Evolutionary conservation across 768 basidiomycete genomes (phyloP).

Genomic region (Trametes coccinea): DNA sequence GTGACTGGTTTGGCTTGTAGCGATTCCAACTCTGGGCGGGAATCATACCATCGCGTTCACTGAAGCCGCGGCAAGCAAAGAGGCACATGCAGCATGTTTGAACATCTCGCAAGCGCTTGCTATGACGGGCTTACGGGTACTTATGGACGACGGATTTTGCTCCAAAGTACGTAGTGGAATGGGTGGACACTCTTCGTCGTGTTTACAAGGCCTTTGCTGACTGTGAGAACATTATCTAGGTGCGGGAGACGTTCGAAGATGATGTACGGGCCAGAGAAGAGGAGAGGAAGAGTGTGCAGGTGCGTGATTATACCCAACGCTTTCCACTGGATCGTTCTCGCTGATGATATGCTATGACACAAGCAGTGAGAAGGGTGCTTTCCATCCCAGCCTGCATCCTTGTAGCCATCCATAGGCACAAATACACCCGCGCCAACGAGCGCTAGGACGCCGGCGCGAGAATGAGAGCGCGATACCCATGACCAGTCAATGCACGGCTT

Average conservation of each 20-base stretch:
- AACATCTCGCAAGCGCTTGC: slow-evolving; percentile 73
- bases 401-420: neutral
- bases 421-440: neutral
- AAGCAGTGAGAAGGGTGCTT: neutral
- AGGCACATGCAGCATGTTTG: slow-evolving; percentile 67
- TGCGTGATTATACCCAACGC: neutral
- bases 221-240: slow-evolving; percentile 34
- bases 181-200: too few species aligned
- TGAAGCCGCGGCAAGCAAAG: slow-evolving; percentile 57
- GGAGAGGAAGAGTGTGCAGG: neutral
- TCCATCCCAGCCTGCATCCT: too few species aligned
- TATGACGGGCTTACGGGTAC: slow-evolving; percentile 62
- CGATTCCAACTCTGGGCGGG: slow-evolving; percentile 80
- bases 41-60: slow-evolving; percentile 76
- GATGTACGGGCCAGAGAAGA: slow-evolving; percentile 27
- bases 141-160: slow-evolving; percentile 69
- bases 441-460: neutral
- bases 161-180: slow-evolving; percentile 43
- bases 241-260: slow-evolving; percentile 50
- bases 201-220: neutral
- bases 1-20: slow-evolving; percentile 36
- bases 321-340: too few species aligned
- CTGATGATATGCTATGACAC: neutral
- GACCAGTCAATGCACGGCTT: neutral
- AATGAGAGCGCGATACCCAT: neutral